Evolutionary conservation across 805 yeast species (phyloP), one percentile per base, ranked within the genome.

Genomic region (Pichia occidentalis): DNA sequence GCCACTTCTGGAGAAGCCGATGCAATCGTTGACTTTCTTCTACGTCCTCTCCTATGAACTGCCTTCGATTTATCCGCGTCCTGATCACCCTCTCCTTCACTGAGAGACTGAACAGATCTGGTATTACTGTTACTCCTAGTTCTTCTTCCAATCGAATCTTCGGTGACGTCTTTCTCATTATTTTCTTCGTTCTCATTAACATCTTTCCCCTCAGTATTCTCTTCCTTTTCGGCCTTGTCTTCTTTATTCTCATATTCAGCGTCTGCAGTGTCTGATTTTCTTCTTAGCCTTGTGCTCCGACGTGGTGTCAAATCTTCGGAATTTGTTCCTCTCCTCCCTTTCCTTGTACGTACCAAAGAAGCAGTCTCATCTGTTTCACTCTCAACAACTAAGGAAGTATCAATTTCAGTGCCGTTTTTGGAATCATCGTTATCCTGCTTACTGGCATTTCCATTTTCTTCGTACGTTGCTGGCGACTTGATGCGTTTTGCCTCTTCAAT

Each of bases 261-360:
- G 13, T 32, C 34, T 28, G 22, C 37, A 18, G 25, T 24, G 32
- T 36, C 30, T 38, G 50, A 35, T 24, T 47, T 49, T 24, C 53
- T 35, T 33, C 49, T 39, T 6, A 37, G 34, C 22, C 45, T 34
- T 3, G 27, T 37, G 17, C 45, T 41, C 24, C 42, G 21, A 10
- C 45, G 30, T 22, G 34, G 45, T 4, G 42, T 34, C 4, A 16
- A 20, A 3, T 34, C 38, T 11, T 37, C 37, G 24, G 36, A 39
- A 4, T 42, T 37, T 26, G 43, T 42, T 13, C 42, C 33, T 28
- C 24, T 43, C 28, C 42, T 39, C 32, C 36, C 36, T n/a, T 18
- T 31, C 28, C 29, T 16, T 8, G 25, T 14, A 12, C 26, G 26
- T n/a, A 10, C 7, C 8, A 26, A 29, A 13, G 22, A 5, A 9